Evolutionary conservation across 345 rosid genomes (phyloP).

Genomic region (Arabidopsis thaliana): DNA sequence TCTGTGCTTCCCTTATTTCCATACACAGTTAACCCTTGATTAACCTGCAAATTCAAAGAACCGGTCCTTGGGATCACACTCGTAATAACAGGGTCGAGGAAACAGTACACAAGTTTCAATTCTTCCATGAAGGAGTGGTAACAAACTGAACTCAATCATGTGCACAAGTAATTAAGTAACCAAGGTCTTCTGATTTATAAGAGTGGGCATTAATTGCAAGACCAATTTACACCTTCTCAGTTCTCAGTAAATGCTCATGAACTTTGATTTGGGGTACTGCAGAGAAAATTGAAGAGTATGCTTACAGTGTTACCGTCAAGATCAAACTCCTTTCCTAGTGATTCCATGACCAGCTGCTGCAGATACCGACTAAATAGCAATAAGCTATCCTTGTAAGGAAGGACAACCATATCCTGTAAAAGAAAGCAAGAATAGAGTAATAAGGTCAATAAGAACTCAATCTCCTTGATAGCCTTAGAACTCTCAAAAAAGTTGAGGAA

Average conservation of each 20-base stretch:
- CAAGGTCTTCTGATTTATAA: conserved; percentile 2
- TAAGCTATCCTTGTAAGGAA: conserved; percentile 97
- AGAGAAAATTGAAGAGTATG: conserved; percentile 22
- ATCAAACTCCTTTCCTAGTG: conserved; percentile 97
- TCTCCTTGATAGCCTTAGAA: conserved; percentile 13
- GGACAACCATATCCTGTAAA: conserved; percentile 95
- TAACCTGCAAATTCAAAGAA: conserved; percentile 65
- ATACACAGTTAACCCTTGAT: conserved; percentile 94
- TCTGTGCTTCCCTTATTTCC: conserved; percentile 99
- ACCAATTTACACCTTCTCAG: not conserved
- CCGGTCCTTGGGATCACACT: conserved; percentile 24
- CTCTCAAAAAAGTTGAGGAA: conserved; percentile 12
- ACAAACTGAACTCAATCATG: conserved; percentile 17
- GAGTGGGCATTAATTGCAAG: conserved; percentile 11
- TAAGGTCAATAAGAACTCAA: conserved; percentile 23
- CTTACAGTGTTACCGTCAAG: conserved; percentile 92
- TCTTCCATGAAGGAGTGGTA: conserved; percentile 13
- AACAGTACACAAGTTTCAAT: conserved; percentile 14
- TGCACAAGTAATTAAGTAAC: conserved; percentile 1
- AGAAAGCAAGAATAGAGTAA: conserved; percentile 31
- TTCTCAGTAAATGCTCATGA: conserved; percentile 21
- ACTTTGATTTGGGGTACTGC: not conserved
- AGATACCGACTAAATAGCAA: conserved; percentile 90
- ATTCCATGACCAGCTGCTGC: conserved; percentile 99
- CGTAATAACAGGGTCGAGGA: conserved; percentile 19